Conservation (phyloP, 352 stramenopile genomes). For the Pythium insidiosum region DNA sequence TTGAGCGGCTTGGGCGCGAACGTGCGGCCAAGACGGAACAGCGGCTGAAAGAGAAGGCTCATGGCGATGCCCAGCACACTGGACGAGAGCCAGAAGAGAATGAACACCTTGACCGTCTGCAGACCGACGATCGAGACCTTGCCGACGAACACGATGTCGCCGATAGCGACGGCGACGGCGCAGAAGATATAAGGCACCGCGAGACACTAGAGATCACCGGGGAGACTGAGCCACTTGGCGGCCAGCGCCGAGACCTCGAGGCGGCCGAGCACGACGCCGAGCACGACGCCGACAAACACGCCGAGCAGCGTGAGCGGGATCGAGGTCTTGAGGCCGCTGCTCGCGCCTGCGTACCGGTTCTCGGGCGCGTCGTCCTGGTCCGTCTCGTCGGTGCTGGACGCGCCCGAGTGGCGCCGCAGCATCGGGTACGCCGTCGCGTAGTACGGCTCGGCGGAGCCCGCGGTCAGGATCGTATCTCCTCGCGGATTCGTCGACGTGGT, state of each 20-base stretch:
- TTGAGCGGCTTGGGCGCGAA: slow-evolving; percentile 8
- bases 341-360: slow-evolving; percentile 36
- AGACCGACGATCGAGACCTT: slow-evolving; percentile 61
- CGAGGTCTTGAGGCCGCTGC: slow-evolving; percentile 40
- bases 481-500: slow-evolving; percentile 8
- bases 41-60: slow-evolving; percentile 41
- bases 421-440: slow-evolving; percentile 9
- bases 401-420: slow-evolving; percentile 4
- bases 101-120: slow-evolving; percentile 60
- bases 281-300: slow-evolving; percentile 30
- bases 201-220: slow-evolving; percentile 65
- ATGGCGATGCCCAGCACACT: slow-evolving; percentile 41
- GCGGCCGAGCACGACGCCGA: slow-evolving; percentile 39
- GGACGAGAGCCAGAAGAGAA: slow-evolving; percentile 41
- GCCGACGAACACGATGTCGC: slow-evolving; percentile 66
- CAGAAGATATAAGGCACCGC: slow-evolving; percentile 82
- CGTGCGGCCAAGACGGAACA: slow-evolving; percentile 32
- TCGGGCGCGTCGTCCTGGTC: slow-evolving; percentile 13
- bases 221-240: slow-evolving; percentile 54
- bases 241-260: slow-evolving; percentile 31
- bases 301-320: slow-evolving; percentile 44
- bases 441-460: too few species aligned
- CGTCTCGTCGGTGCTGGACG: slow-evolving; percentile 1
- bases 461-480: neutral
- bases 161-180: slow-evolving; percentile 63